Evolutionary conservation across 2,329 filamentous ascomycete species (phyloP), one percentile per base, ranked within the genome.

Genomic region (Fonsecaea nubica): DNA sequence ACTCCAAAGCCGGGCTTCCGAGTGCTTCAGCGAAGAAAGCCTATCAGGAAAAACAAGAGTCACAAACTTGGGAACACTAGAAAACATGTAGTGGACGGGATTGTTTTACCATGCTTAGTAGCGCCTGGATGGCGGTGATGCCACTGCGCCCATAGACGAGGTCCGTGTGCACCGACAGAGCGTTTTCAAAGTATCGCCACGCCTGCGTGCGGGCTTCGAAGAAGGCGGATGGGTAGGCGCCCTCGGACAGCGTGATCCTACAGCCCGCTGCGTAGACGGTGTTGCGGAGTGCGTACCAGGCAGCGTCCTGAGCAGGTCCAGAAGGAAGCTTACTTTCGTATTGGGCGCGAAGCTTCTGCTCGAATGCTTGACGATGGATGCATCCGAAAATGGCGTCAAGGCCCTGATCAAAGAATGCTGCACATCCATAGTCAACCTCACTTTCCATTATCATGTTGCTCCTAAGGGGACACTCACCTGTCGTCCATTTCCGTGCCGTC

Each of bases 201-300:
- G 38, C 58, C 18, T 66, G 32, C 1, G 48, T 53, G 48, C 48
- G 48, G 30, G 52, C 52, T 9, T 62, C 35, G 42, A 58, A 35
- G 12, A 56, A 33, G 48, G 50, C 38, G 42, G 54, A 66, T 3
- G 58, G 36, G n/a, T 40, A n/a, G 7, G 54, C 25, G 32, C 10
- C 12, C n/a, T 58, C 32, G 8, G 38, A 50, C n/a, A 62, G 30
- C 30, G 61, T 21, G 21, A 33, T 40, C 25, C 64, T 50, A 54
- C 64, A 66, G 12, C 64, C 64, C 13, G 59, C 10, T 18, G 64
- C 64, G 56, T 66, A 66, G 52, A 66, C 30, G 8, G 42, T 66
- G 32, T 66, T 62, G 9, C 64, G 58, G 15, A 66, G 35, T n/a
- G 64, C 64, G 25, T 55, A 66, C 64, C 58, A 66, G 8, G 64